Evolutionary conservation across 148 eudicot genomes (phyloP).

Genomic region (Limonium bicolor): DNA sequence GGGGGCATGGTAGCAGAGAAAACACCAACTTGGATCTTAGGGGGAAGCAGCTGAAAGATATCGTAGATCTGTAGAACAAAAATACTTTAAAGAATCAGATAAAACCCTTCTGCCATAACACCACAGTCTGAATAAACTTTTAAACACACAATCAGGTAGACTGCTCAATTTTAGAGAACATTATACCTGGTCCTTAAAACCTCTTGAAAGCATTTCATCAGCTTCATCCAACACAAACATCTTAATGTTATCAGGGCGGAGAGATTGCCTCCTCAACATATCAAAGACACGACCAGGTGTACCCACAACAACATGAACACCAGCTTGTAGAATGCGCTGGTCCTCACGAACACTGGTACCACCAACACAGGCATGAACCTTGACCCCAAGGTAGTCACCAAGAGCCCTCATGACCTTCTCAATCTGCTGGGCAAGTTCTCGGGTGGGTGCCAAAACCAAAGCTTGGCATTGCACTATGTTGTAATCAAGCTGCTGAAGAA

Average conservation of each 20-base stretch:
- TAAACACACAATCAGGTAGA: neutral
- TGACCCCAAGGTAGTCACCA: conserved; percentile 34
- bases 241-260: conserved; percentile 18
- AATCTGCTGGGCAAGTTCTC: conserved; percentile 34
- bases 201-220: conserved; percentile 37
- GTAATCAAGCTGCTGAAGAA: conserved; percentile 30
- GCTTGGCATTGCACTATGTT: conserved; percentile 27
- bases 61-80: conserved; percentile 21
- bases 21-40: conserved; percentile 32
- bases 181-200: conserved; percentile 35
- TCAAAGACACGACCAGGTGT: conserved; percentile 43
- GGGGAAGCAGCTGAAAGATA: conserved; percentile 32
- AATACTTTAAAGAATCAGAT: neutral
- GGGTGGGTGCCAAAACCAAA: conserved; percentile 34
- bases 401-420: conserved; percentile 46
- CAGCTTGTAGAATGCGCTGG: conserved; percentile 28
- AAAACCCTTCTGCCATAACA: neutral
- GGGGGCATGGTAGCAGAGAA: conserved; percentile 42
- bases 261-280: conserved; percentile 29
- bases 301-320: conserved; percentile 40
- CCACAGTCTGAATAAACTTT: neutral
- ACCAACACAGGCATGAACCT: conserved; percentile 40
- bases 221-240: conserved; percentile 44
- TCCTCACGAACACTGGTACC: conserved; percentile 34
- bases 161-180: too few relatives aligned